A percentile compares a stretch with the other conserved stretches of the same genome.
Evolutionary conservation across 2,329 filamentous ascomycete species (phyloP).

Genomic region (Ophiostoma perfectum): DNA sequence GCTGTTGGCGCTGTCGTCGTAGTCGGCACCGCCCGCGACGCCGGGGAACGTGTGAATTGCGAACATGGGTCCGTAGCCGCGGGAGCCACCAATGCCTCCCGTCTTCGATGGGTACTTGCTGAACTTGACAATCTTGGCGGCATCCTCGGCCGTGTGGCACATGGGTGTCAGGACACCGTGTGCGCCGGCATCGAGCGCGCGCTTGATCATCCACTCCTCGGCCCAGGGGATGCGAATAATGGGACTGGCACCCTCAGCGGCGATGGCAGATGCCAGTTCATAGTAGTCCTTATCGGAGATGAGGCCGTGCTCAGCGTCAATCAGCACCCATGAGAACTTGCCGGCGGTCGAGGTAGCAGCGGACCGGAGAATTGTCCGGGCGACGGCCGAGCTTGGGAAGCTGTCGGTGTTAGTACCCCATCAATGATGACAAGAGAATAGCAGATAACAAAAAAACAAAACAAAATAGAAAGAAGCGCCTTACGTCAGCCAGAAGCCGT

Average conservation of each 20-base stretch:
- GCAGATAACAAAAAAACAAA: background rate
- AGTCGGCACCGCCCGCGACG: conserved; percentile 29
- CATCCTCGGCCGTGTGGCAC: conserved; percentile 29
- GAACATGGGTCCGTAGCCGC: conserved; percentile 35
- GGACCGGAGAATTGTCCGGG: conserved; percentile 25
- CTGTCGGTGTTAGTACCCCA: conserved; percentile 11
- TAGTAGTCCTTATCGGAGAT: conserved; percentile 37
- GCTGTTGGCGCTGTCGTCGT: conserved; percentile 34
- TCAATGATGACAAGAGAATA: background rate
- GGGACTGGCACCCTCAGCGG: conserved; percentile 37
- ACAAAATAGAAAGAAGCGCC: conserved; percentile 4
- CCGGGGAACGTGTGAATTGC: conserved; percentile 30
- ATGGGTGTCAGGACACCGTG: conserved; percentile 52
- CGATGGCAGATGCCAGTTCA: conserved; percentile 35
- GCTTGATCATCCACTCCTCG: conserved; percentile 58
- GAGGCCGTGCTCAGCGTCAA: conserved; percentile 38
- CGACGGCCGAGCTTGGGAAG: conserved; percentile 23
- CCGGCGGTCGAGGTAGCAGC: conserved; percentile 20
- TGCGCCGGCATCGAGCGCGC: conserved; percentile 54
- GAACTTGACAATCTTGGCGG: conserved; percentile 27
- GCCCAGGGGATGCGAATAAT: conserved; percentile 48
- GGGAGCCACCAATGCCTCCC: conserved; percentile 15
- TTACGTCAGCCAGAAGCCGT: conserved; percentile 27
- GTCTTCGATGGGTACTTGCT: conserved; percentile 27
- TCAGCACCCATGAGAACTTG: conserved; percentile 33